Evolutionary conservation across 345 rosid species (phyloP), one percentile per base, ranked within the genome.

Genomic region (Eutrema japonicum): DNA sequence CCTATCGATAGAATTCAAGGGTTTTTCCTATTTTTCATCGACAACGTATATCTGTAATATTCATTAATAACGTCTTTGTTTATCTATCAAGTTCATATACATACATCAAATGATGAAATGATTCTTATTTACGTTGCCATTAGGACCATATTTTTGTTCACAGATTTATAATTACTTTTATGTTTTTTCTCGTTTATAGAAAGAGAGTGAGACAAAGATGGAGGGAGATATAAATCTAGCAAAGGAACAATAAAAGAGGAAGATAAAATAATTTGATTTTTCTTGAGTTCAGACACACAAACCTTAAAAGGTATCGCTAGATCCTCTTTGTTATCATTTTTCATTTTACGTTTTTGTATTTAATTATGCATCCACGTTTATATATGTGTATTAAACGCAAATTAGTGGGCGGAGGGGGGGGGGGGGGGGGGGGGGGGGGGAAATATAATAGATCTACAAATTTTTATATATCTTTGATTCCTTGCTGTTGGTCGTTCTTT

Each of bases 251-350:
- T 46, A 46, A 51, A 30, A 30, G 38, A 6, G 4, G 47, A 53
- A 33, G 41, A 42, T 22, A 67, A 6, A 16, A 45, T n/a, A 7
- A 26, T 70, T 30, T 49, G 53, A 41, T 62, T 53, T 18, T 72
- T 61, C 7, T 10, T 22, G 22, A 11, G 14, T 49, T 38, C 30
- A 47, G 13, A 27, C 16, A 52, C 22, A 52, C n/a, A 62, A 62
- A 6, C 60, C 13, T 32, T 4, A 10, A 27, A 45, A 68, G 73
- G 73, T 75, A 60, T 10, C 26, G 2, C 14, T 68, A 16, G 53
- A 57, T 66, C 50, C 36, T 58, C 66, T 73, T 57, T 42, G 46
- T 43, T 27, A 74, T 52, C 71, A 10, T 37, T 30, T 18, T 29
- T 60, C 22, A 47, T 18, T 60, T 18, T 65, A 7, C 37, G 47